Evolutionary conservation across 306 rosid species (phyloP), one percentile per base, ranked within the genome.

Genomic region (Canavalia ensiformis): DNA sequence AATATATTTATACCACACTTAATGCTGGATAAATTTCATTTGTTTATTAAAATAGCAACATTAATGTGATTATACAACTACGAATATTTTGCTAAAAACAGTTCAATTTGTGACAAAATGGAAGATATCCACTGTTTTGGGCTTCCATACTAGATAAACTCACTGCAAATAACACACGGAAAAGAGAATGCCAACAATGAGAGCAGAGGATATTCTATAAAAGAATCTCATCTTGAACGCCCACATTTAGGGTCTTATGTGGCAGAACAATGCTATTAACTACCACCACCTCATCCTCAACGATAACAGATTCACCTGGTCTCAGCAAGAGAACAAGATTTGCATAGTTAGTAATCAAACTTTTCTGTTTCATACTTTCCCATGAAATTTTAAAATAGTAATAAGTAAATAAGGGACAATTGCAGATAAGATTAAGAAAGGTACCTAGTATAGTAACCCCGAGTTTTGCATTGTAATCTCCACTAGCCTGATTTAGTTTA

Each of bases 251-350:
- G 33, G 98, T 91, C 85, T 95, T 95, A 60, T 95, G 86, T 31
- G 98, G 99, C 68, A 95, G 98, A 80, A 93, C 94, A 60, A 93
- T 89, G 90, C 99, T 92, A 78, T 90, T 93, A 41, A 88, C 87
- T 62, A 95, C 93, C 84, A 93, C 98, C 0, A 95, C 96, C 83
- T 95, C 99, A 74, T 95, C 99, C 86, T 95, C 99, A 54, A 95
- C 98, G 0, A 63, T 77, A 52, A 92, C 99, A 66, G 95, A 91
- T 86, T 95, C 97, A 81, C 98, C 99, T 95, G 92, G 54, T 84
- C 54, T 59, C 73, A 77, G 3, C 81, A 81, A 55, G 29, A 44
- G 13, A 77, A 72, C 85, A 68, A 73, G 66, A 84, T 57, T 87
- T 59, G 41, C 59, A 76, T 47, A 74, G 9, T 25, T 42, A 51